These are phyloP conservation scores for Kwoniella dejecticola DNA, from an alignment of 768 basidiomycete species.

Conservation along the genomic window DNA sequence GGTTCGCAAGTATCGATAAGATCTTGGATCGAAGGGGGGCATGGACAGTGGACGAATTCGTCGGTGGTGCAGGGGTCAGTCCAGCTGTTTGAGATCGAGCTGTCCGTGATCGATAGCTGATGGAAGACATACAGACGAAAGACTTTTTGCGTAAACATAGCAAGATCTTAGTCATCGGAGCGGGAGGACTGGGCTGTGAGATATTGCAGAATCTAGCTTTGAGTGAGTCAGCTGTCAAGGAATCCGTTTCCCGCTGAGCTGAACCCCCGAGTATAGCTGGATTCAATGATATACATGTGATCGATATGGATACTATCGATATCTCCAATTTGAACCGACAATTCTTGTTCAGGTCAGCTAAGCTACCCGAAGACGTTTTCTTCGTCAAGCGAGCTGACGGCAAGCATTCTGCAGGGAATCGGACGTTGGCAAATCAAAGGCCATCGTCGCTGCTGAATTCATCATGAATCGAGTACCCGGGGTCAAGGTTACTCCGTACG, in stretches of 20 bases:
- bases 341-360: constrained; percentile 83
- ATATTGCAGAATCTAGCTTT: constrained; percentile 94
- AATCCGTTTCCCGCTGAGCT: not conserved
- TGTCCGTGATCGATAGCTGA: not conserved
- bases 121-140: constrained; percentile 66
- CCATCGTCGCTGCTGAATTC: constrained; percentile 89
- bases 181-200: constrained; percentile 94
- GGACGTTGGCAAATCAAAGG: constrained; percentile 93
- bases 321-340: constrained; percentile 98
- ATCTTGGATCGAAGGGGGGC: constrained; percentile 84
- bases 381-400: constrained; percentile 19
- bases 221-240: constrained; percentile 53
- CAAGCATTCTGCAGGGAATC: constrained; percentile 33
- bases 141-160: constrained; percentile 76
- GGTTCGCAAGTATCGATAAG: constrained; percentile 83
- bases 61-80: constrained; percentile 75
- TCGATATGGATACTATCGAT: constrained; percentile 99
- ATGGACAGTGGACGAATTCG: constrained; percentile 76
- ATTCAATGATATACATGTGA: constrained; percentile 98
- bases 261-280: constrained; percentile 61
- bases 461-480: constrained; percentile 96
- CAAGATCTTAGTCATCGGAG: constrained; percentile 96
- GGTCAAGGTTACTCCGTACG: constrained; percentile 94
- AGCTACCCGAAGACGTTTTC: not conserved
- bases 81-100: not conserved